Evolutionary conservation across 2,329 filamentous ascomycete species (phyloP).

Genomic region (Amylocarpus encephaloides): DNA sequence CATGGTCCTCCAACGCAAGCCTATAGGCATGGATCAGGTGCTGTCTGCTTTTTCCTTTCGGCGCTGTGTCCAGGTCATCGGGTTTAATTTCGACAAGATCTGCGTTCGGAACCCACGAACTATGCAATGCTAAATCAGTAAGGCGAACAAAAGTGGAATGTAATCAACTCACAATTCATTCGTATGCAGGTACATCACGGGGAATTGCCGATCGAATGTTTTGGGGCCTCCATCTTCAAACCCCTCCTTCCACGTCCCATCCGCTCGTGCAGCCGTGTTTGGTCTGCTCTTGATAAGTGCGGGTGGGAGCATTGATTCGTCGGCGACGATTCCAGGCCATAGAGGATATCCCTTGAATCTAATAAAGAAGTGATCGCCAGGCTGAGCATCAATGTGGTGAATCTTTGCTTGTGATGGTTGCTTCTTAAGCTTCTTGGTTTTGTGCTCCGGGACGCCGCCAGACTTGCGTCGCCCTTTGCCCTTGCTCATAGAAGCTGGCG

Average conservation of each 20-base stretch:
- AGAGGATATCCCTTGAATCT: slow-evolving; percentile 91
- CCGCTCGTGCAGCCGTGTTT: slow-evolving; percentile 71
- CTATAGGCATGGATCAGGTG: slow-evolving; percentile 71
- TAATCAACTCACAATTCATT: slow-evolving; percentile 84
- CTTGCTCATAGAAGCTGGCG: slow-evolving; percentile 38
- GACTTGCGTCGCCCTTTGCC: slow-evolving; percentile 72
- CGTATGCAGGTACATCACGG: slow-evolving; percentile 89
- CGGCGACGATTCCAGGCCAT: slow-evolving; percentile 91
- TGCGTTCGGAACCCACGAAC: slow-evolving; percentile 86
- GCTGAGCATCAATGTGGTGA: slow-evolving; percentile 71
- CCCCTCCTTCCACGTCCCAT: slow-evolving; percentile 82
- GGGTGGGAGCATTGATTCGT: slow-evolving; percentile 87
- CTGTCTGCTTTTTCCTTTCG: slow-evolving; percentile 68
- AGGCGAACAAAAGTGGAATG: not conserved
- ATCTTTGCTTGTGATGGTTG: slow-evolving; percentile 73
- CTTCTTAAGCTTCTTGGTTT: slow-evolving; percentile 74
- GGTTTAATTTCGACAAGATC: slow-evolving; percentile 72
- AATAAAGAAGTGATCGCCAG: slow-evolving; percentile 87
- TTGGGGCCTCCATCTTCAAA: slow-evolving; percentile 86
- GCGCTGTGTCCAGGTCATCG: slow-evolving; percentile 58
- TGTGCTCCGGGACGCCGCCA: slow-evolving; percentile 57
- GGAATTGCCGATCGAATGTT: slow-evolving; percentile 76
- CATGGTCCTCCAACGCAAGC: slow-evolving; percentile 71
- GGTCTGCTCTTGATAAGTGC: slow-evolving; percentile 72
- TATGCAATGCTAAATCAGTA: slow-evolving; percentile 35